A percentile compares a stretch with the other conserved stretches of the same genome.
Evolutionary conservation across 345 rosid species (phyloP).

Genomic region (Rhodamnia rubescens): DNA sequence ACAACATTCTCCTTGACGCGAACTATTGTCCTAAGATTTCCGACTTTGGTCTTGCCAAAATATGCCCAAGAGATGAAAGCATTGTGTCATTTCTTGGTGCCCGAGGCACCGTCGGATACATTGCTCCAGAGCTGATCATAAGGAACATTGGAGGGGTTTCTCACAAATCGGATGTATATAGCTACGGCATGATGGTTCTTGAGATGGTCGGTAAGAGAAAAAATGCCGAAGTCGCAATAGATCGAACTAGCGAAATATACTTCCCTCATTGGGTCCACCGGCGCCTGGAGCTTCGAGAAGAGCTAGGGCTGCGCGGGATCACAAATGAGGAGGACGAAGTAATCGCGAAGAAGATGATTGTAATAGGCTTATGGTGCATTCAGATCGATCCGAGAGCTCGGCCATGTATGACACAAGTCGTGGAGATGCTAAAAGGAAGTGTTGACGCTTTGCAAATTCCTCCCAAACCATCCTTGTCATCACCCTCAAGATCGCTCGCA

Average conservation of each 20-base stretch:
- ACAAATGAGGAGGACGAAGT: background rate
- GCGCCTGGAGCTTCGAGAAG: background rate
- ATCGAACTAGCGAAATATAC: background rate
- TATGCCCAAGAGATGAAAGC: slow-evolving; percentile 15
- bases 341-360: background rate
- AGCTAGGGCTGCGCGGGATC: background rate
- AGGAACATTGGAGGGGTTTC: slow-evolving; percentile 22
- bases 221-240: background rate
- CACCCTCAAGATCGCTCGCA: too few species aligned
- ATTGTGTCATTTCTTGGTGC: slow-evolving; percentile 6
- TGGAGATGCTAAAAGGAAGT: slow-evolving; percentile 1
- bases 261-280: background rate
- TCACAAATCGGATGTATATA: slow-evolving; percentile 27
- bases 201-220: background rate
- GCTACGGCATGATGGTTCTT: slow-evolving; percentile 14
- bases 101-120: slow-evolving; percentile 16
- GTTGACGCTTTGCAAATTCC: background rate
- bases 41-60: slow-evolving; percentile 34
- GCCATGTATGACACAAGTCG: background rate
- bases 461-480: background rate
- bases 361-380: background rate
- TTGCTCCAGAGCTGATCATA: slow-evolving; percentile 19
- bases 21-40: slow-evolving; percentile 30
- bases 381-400: background rate
- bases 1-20: background rate